phyloP scores from a whole-genome alignment of 345 rosid genomes.

The Cardamine resedifolia region DNA sequence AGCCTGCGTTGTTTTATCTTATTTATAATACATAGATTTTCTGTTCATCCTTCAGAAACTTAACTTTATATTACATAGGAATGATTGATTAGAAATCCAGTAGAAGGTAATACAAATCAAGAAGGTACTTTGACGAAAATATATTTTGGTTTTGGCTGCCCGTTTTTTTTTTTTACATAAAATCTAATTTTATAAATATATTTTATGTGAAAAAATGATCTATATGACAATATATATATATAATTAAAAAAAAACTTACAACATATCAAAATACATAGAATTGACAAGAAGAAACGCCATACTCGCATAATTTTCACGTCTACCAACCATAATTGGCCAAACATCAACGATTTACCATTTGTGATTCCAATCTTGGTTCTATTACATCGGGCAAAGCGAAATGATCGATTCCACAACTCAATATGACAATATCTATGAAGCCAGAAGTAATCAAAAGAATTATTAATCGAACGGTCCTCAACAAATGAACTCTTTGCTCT shows the following conservation, averaged over 20 bases:
- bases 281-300: background rate
- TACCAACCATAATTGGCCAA: slow-evolving; percentile 12
- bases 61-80: background rate
- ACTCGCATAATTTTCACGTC: background rate
- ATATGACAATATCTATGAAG: background rate
- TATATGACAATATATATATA: background rate
- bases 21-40: background rate
- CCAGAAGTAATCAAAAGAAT: background rate
- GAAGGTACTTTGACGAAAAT: background rate
- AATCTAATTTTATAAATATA: background rate
- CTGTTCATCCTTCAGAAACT: background rate
- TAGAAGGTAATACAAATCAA: background rate
- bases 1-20: background rate
- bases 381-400: background rate
- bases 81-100: background rate
- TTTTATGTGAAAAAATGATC: background rate
- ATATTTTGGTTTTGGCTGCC: background rate
- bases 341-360: slow-evolving; percentile 1
- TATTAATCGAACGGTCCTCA: background rate
- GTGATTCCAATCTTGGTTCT: slow-evolving; percentile 4
- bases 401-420: background rate
- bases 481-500: background rate
- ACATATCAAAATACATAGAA: background rate
- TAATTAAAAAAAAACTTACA: background rate
- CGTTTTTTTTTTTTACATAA: background rate